A percentile compares a stretch with the other conserved stretches of the same genome.
phyloP scores from a whole-genome alignment of 2,329 filamentous ascomycete species.

The Botrytis cinerea region DNA sequence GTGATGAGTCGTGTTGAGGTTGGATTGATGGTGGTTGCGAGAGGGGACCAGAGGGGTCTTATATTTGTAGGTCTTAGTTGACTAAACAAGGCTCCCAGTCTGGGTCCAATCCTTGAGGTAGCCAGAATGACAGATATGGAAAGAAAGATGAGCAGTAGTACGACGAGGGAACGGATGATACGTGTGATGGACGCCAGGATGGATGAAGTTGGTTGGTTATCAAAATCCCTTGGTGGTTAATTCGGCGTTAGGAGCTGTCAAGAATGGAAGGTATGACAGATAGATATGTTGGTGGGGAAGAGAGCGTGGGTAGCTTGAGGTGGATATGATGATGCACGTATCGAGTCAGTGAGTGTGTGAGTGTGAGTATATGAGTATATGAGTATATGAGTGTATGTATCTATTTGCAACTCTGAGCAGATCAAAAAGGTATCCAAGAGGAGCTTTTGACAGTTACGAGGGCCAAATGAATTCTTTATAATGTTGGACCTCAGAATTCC shows the following conservation, averaged over 20 bases:
- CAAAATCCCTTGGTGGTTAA: not conserved
- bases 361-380: no score
- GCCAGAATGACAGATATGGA: conserved; percentile 65
- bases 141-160: conserved; percentile 58
- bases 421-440: not conserved
- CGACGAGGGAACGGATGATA: conserved; percentile 46
- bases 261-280: conserved; percentile 12
- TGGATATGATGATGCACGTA: not conserved
- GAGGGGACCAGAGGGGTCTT: conserved; percentile 21
- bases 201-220: conserved; percentile 6
- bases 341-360: not conserved
- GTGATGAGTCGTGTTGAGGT: conserved; percentile 35
- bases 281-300: not conserved
- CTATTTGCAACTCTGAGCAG: not conserved
- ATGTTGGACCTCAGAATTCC: not conserved
- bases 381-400: not conserved
- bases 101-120: conserved; percentile 49
- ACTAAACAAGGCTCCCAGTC: conserved; percentile 59
- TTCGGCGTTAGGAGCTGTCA: not conserved
- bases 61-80: conserved; percentile 49
- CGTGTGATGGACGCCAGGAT: conserved; percentile 27
- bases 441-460: not conserved
- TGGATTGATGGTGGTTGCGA: conserved; percentile 12
- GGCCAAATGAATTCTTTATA: not conserved
- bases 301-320: not conserved